Base-by-base conservation (phyloP, 2,329 filamentous ascomycete genomes). In the Ophiostoma ips region DNA sequence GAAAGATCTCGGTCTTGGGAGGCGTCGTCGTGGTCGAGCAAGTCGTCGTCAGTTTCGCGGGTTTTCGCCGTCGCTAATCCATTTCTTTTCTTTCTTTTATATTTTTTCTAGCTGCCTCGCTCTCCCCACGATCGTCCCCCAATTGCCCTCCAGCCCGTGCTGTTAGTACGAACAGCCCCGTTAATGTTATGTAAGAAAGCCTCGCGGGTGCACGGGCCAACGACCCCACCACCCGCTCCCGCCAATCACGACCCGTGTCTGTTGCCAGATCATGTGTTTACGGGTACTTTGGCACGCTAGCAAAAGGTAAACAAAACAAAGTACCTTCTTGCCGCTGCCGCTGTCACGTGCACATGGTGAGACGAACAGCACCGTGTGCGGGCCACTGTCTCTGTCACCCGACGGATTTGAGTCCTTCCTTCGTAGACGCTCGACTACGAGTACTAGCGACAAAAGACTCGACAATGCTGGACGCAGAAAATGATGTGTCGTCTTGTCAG, bases 161-260 rank as follows among this genome's bases (percentile, higher is more conserved):
- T 19, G 12, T 19, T 35, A 28, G 24, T 7, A 18, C n/a, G n/a
- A n/a, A n/a, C n/a, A n/a, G n/a, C 16, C 34, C 31, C 38, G 40
- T 18, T 19, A 18, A 43, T 13, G n/a, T 41, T 28, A 41, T 12
- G 15, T 41, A 30, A 30, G 13, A 24, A 13, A 13, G 2, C 12
- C 5, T 5, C 19, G n/a, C 12, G 19, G 7, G 18, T 28, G 40
- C 40, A 43, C 40, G 40, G 40, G 40, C 40, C 40, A 43, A n/a
- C 15, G n/a, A 9, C 21, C 40, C 40, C 40, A 43, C 41, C 31
- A 46, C 41, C 12, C 48, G 35, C 38, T 48, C 33, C 11, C 12
- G 31, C 53, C 53, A 54, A 53, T 52, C 34, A 50, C 3, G 18
- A 6, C n/a, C 6, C 9, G 30, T 11, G 11, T 3, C 40, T 33